A percentile compares a stretch with the other conserved stretches of the same genome.
Conservation (phyloP, 345 rosid species). For the Populus alba region DNA sequence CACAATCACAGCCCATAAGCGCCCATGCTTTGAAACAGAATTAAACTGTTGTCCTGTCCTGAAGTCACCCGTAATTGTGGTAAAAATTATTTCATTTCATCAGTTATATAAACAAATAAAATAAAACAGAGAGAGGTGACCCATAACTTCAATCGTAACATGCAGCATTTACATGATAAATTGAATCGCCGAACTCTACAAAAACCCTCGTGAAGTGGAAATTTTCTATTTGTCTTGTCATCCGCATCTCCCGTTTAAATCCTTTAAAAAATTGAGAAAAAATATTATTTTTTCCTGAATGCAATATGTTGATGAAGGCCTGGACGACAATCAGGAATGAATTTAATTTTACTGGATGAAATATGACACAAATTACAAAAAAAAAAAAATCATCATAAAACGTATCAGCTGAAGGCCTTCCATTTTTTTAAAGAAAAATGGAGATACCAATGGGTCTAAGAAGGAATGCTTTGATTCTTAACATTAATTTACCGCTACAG, state of each 20-base stretch:
- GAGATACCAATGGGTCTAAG: background rate
- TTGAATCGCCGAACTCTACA: background rate
- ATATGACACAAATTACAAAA: too few species aligned
- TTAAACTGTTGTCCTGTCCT: background rate
- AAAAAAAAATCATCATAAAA: too few species aligned
- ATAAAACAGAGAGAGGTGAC: background rate
- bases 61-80: background rate
- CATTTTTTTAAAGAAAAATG: background rate
- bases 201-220: background rate
- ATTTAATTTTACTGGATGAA: too few species aligned
- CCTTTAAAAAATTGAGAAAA: background rate
- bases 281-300: too few species aligned
- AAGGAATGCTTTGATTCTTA: background rate
- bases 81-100: too few species aligned
- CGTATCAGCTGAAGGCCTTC: too few species aligned
- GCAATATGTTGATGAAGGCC: too few species aligned
- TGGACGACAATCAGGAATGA: background rate
- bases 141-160: background rate
- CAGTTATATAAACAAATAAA: too few species aligned
- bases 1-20: background rate
- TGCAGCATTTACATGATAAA: too few species aligned
- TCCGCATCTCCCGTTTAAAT: background rate
- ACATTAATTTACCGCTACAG: background rate
- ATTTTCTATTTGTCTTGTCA: background rate
- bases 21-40: background rate